Evolutionary conservation across 176 grass and related monocot species (phyloP).

Genomic region (Saccharum spontaneum): DNA sequence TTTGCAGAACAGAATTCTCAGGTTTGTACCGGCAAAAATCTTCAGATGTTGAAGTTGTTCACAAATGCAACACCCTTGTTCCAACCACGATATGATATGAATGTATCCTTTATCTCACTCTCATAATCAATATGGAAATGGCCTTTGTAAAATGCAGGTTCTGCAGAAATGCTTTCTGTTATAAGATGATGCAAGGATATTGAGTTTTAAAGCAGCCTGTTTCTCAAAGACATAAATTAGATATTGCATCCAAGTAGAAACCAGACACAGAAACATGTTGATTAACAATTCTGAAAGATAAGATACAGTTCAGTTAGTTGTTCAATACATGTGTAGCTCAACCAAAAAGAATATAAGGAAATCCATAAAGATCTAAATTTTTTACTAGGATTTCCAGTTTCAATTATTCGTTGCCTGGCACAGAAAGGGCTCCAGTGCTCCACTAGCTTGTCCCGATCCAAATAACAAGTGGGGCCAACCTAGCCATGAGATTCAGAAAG

Average conservation of each 20-base stretch:
- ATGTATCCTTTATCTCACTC: conserved; percentile 72
- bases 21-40: conserved; percentile 87
- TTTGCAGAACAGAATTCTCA: neutral
- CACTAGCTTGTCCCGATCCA: neutral
- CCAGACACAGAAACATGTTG: neutral
- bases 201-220: neutral
- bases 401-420: neutral
- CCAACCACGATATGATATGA: conserved; percentile 88
- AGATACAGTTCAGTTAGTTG: neutral
- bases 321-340: neutral
- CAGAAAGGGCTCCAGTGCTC: neutral
- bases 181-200: neutral
- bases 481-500: neutral
- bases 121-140: conserved; percentile 54
- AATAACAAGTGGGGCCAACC: neutral
- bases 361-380: neutral
- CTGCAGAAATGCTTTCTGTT: conserved; percentile 47
- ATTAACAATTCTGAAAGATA: neutral
- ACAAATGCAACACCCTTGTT: conserved; percentile 93
- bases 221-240: neutral
- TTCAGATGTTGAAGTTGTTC: conserved; percentile 87
- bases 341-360: neutral
- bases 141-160: conserved; percentile 67
- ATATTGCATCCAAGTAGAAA: conserved; percentile 9
- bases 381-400: too few relatives aligned